phyloP scores from a whole-genome alignment of 495 filamentous ascomycete genomes.

The Penicillium atrosanguineum region DNA sequence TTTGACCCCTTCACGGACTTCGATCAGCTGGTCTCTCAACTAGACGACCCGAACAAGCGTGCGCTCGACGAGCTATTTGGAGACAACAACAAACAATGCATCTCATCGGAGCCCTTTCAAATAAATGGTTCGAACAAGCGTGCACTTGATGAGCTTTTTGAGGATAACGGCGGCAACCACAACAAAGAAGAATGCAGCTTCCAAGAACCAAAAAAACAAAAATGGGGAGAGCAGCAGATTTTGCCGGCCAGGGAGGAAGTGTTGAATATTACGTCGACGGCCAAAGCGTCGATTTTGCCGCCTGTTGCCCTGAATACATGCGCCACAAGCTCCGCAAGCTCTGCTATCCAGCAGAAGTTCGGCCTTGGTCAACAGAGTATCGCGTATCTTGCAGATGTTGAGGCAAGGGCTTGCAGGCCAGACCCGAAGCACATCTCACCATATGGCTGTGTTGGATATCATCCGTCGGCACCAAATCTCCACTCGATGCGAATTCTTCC shows the following conservation, averaged over 20 bases:
- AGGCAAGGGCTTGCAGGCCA: neutral
- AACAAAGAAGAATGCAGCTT: neutral
- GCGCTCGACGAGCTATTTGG: neutral
- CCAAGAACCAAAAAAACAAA: neutral
- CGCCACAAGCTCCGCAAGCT: neutral
- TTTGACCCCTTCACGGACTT: slow-evolving; percentile 7
- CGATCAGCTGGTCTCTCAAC: neutral
- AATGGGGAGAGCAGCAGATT: neutral
- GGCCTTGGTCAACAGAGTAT: neutral
- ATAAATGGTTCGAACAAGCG: neutral
- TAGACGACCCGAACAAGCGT: neutral
- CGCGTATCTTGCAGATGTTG: neutral
- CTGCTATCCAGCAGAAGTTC: neutral
- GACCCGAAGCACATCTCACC: slow-evolving; percentile 2
- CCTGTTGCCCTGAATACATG: neutral
- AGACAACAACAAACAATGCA: neutral
- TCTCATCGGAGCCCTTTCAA: neutral
- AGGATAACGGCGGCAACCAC: neutral
- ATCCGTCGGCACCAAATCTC: slow-evolving; percentile 8
- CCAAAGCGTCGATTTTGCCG: neutral
- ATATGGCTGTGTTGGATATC: slow-evolving; percentile 4
- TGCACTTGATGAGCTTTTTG: slow-evolving; percentile 1
- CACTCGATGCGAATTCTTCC: neutral
- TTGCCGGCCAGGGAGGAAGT: neutral
- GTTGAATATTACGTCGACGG: neutral